phyloP scores from a whole-genome alignment of 345 rosid genomes.

The Anastatica hierochuntica region DNA sequence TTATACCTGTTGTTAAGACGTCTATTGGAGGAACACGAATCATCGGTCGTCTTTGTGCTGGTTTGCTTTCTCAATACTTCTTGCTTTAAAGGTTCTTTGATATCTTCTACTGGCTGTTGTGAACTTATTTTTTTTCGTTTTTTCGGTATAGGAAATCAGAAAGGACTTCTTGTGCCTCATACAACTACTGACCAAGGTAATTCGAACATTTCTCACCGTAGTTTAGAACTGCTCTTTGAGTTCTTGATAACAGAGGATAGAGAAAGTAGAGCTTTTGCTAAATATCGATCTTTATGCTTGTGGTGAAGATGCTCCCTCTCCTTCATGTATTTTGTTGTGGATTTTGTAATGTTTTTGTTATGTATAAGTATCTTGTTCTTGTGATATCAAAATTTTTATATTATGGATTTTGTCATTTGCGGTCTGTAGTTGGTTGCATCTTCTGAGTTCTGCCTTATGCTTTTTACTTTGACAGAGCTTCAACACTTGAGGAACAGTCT shows the following conservation, averaged over 20 bases:
- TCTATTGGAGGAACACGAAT: constrained; percentile 77
- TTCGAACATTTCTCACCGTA: background rate
- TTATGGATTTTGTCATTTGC: background rate
- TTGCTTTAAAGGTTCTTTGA: too few relatives aligned
- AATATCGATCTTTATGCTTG: too few relatives aligned
- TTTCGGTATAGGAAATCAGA: constrained; percentile 60
- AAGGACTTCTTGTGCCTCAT: constrained; percentile 92
- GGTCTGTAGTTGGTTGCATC: constrained; percentile 6
- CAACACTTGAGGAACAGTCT: constrained; percentile 89
- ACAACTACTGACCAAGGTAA: constrained; percentile 93
- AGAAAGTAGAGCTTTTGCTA: too few relatives aligned
- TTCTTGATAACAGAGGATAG: background rate
- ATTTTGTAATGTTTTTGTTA: too few relatives aligned
- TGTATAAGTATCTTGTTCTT: background rate
- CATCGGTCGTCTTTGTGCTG: constrained; percentile 82
- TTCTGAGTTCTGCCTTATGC: background rate
- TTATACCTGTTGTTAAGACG: constrained; percentile 82
- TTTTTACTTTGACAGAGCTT: constrained; percentile 47
- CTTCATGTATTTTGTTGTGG: too few relatives aligned
- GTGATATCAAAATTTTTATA: background rate
- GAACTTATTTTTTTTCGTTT: too few relatives aligned
- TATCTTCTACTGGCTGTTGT: too few relatives aligned
- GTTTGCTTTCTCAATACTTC: constrained; percentile 22
- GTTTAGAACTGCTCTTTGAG: background rate
- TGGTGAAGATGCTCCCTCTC: too few relatives aligned